Evolutionary conservation across 2,329 filamentous ascomycete species (phyloP).

Genomic region (Neofusicoccum cordaticola): DNA sequence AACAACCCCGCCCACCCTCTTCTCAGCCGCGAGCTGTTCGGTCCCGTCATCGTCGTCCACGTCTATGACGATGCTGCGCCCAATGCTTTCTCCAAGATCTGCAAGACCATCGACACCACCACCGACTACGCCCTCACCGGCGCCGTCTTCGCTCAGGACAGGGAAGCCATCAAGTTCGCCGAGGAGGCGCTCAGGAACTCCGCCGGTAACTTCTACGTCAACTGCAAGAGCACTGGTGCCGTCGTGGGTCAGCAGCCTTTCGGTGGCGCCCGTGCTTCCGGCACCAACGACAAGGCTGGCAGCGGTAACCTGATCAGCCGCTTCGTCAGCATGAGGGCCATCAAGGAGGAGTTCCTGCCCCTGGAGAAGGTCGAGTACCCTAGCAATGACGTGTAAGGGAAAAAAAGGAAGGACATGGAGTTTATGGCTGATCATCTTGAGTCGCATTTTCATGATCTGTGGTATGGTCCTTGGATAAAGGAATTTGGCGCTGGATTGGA

Average conservation of each 20-base stretch:
- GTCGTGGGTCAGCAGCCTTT: constrained; percentile 52
- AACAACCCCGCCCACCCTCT: constrained; percentile 71
- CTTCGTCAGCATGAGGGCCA: constrained; percentile 55
- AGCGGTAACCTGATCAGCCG: constrained; percentile 50
- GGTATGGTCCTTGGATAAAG: not conserved
- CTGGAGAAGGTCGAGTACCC: constrained; percentile 51
- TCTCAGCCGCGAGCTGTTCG: constrained; percentile 77
- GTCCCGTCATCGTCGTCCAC: constrained; percentile 70
- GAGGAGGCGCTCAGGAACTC: constrained; percentile 70
- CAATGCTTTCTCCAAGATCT: constrained; percentile 58
- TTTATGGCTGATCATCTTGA: not conserved
- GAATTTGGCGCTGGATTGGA: not conserved
- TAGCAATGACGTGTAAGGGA: constrained; percentile 46
- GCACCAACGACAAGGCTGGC: constrained; percentile 59
- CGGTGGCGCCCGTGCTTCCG: constrained; percentile 54
- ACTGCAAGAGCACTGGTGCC: constrained; percentile 67
- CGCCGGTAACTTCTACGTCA: constrained; percentile 83
- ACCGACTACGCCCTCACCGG: constrained; percentile 78
- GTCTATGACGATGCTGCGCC: constrained; percentile 69
- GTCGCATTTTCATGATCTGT: not conserved
- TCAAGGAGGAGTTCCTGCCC: constrained; percentile 56
- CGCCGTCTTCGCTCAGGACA: constrained; percentile 69
- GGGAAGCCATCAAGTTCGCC: constrained; percentile 62
- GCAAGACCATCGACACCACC: constrained; percentile 65
- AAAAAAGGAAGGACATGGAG: not conserved